A percentile compares a stretch with the other conserved stretches of the same genome.
Conservation (phyloP, 495 filamentous ascomycete genomes). For the Bacidia gigantensis region DNA sequence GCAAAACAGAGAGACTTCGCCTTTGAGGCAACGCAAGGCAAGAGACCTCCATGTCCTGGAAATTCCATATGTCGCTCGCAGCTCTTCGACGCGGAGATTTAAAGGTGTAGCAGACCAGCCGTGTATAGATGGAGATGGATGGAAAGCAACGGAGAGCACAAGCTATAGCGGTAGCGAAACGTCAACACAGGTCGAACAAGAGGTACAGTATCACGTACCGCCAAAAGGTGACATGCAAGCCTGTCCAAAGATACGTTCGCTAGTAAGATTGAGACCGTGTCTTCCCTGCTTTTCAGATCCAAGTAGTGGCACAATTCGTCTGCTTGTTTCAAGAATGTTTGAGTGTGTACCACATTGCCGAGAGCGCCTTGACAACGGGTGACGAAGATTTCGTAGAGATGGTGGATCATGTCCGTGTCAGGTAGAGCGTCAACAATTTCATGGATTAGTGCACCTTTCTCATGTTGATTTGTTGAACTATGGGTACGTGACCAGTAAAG, state of each 20-base stretch:
- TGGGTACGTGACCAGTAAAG: constrained; percentile 1
- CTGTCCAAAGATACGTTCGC: constrained; percentile 6
- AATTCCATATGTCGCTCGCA: constrained; percentile 1
- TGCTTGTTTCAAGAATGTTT: constrained; percentile 17
- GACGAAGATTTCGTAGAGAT: constrained; percentile 19
- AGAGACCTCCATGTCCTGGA: constrained; percentile 19
- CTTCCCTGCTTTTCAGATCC: neutral
- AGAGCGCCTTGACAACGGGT: constrained; percentile 23
- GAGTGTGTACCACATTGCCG: constrained; percentile 19
- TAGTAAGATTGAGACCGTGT: neutral
- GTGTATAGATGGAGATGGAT: no score
- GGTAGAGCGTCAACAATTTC: constrained; percentile 18
- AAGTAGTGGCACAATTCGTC: constrained; percentile 3
- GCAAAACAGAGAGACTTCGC: constrained; percentile 19
- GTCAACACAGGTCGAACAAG: no score
- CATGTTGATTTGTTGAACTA: neutral
- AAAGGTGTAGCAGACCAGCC: no score
- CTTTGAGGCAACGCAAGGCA: constrained; percentile 20
- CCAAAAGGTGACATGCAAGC: constrained; percentile 11
- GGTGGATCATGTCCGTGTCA: constrained; percentile 9
- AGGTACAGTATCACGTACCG: no score
- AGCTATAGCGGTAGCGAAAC: no score
- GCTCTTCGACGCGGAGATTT: constrained; percentile 2
- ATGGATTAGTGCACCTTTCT: constrained; percentile 11
- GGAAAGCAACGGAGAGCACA: no score